Evolutionary conservation across 2,329 filamentous ascomycete species (phyloP).

Genomic region (Fusarium beomiforme): DNA sequence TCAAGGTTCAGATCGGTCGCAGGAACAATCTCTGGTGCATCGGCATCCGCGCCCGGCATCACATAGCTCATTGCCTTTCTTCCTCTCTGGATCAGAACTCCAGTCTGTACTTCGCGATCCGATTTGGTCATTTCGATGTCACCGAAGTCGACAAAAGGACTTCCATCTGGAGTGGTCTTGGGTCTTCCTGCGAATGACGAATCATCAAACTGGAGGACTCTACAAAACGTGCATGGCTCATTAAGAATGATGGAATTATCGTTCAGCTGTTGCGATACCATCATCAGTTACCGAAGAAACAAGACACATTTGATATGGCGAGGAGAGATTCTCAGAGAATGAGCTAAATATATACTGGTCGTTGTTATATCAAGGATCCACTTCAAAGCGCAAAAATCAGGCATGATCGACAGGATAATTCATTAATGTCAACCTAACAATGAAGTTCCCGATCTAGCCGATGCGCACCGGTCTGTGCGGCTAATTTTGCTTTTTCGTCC

Average conservation of each 20-base stretch:
- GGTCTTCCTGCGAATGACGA: not conserved
- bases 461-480: not conserved
- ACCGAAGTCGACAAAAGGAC: not conserved
- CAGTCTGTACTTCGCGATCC: not conserved
- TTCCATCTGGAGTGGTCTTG: not conserved
- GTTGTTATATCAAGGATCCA: not conserved
- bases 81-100: rapidly evolving
- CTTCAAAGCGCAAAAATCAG: rapidly evolving
- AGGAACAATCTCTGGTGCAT: not conserved
- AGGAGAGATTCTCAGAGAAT: no score
- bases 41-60: not conserved
- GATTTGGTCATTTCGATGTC: rapidly evolving
- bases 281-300: no score
- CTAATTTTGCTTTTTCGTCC: not conserved
- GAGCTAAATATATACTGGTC: no score
- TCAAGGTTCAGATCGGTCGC: not conserved
- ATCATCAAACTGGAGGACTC: not conserved
- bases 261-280: no score
- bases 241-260: not conserved
- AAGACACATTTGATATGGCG: no score
- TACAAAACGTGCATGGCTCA: not conserved
- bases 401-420: not conserved
- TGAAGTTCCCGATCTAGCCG: not conserved
- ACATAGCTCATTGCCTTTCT: no score
- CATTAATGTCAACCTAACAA: not conserved